Base-by-base conservation (phyloP, 192 early-diverging fungal genomes). In the Linderina pennispora region DNA sequence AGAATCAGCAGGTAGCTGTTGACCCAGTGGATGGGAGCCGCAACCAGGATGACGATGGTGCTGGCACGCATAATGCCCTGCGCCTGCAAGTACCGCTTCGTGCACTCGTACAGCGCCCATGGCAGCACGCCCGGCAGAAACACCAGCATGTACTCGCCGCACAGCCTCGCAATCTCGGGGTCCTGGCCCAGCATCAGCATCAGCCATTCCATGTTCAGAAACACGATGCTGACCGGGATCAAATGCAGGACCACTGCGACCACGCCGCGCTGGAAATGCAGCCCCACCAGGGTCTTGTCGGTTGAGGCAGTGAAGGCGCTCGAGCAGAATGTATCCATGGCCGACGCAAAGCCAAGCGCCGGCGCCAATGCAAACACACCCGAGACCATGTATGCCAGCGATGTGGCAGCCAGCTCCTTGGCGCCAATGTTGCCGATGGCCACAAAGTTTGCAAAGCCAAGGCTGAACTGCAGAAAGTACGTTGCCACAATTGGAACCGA, bases 31-130 rank as follows among this genome's bases (percentile, higher is more conserved):
- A 91, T 36, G n/a, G 86, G 87, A 1, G 83, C 62, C 0, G 78
- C 82, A 32, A 88, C 53, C 22, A 81, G 23, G 9, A 90, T 76
- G 24, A 91, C 78, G 40, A 80, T 73, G 21, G 89, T 86, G 20
- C 73, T 77, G 5, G 88, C 87, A 13, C 84, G 72, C 92, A 97
- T 92, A 50, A 64, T 64, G 10, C 83, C 90, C 73, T 94, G 94
- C 0, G 83, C 80, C 60, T 93, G 85, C 34, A 94, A 63, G 52
- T 76, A 94, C 45, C 88, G 78, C 49, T 91, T 86, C 19, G 87
- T 65, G 53, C 83, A 85, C 45, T 92, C 90, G 77, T 82, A 84
- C 23, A 87, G 71, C 43, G 93, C 65, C 58, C 70, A 80, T 0
- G 90, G 86, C 23, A 88, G 81, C 37, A 86, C 76, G n/a, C 88